Evolutionary conservation across 306 rosid species (phyloP).

Genomic region (Ochetophila trinervis): DNA sequence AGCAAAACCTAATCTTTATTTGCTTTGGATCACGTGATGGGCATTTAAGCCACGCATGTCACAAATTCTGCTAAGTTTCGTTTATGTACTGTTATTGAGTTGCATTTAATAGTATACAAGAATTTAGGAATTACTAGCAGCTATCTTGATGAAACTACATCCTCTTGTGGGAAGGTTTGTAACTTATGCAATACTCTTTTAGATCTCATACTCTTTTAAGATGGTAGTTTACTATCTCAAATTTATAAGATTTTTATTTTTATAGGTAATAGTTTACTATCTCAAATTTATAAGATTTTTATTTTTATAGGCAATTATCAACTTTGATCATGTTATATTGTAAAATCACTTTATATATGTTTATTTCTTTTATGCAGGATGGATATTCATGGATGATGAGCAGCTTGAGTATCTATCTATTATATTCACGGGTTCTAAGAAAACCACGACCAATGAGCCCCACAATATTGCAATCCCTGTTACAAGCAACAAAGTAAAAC

Average conservation of each 20-base stretch:
- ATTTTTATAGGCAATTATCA: background rate
- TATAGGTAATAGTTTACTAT: background rate
- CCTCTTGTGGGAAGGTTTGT: background rate
- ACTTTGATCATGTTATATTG: slow-evolving; percentile 11
- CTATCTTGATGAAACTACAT: background rate
- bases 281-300: background rate
- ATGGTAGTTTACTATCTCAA: too few species aligned
- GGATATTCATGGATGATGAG: slow-evolving; percentile 79
- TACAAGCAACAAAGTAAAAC: slow-evolving; percentile 36
- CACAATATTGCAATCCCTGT: slow-evolving; percentile 22
- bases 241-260: background rate
- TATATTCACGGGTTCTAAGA: slow-evolving; percentile 40
- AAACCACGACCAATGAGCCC: slow-evolving; percentile 37
- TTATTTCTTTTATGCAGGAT: slow-evolving; percentile 57
- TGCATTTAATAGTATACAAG: background rate
- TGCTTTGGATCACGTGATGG: too few species aligned
- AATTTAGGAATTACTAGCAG: background rate
- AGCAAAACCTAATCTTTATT: too few species aligned
- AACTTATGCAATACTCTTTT: too few species aligned
- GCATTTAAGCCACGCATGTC: too few species aligned
- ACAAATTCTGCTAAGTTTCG: background rate
- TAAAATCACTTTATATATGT: slow-evolving; percentile 18
- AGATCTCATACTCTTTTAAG: too few species aligned
- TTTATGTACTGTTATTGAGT: background rate
- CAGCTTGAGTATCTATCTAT: slow-evolving; percentile 66